A percentile compares a stretch with the other conserved stretches of the same genome.
Conservation (phyloP, 371 early-diverging fungal genomes). For the Cladochytrium tenue region DNA sequence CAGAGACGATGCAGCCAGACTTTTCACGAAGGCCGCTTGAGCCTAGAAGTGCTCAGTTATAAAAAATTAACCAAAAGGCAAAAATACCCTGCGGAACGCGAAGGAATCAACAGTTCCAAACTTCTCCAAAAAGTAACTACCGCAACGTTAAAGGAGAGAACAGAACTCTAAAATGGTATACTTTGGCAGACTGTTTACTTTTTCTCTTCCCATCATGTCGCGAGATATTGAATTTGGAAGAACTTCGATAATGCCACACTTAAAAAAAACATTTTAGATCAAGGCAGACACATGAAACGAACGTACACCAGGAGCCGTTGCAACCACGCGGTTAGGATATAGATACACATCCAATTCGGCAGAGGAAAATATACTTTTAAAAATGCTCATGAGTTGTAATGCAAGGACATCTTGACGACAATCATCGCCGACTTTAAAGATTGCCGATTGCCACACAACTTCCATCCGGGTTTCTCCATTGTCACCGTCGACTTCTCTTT, state of each 20-base stretch:
- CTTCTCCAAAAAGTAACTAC: constrained; percentile 84
- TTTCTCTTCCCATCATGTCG: constrained; percentile 97
- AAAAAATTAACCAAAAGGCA: background rate
- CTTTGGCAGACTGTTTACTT: constrained; percentile 94
- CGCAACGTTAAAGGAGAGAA: constrained; percentile 2
- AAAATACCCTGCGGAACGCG: constrained; percentile 70
- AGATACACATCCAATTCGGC: constrained; percentile 93
- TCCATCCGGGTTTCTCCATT: constrained; percentile 8
- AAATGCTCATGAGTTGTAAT: constrained; percentile 95
- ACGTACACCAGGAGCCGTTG: constrained; percentile 88
- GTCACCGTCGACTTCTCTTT: constrained; percentile 26
- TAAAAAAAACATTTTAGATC: background rate
- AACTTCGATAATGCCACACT: constrained; percentile 98
- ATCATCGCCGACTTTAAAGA: constrained; percentile 99
- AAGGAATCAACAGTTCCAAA: constrained; percentile 93
- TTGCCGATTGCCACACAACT: constrained; percentile 74
- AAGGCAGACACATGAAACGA: background rate
- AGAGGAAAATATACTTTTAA: constrained; percentile 93
- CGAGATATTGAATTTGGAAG: constrained; percentile 98
- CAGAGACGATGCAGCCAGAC: constrained; percentile 96
- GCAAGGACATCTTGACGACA: constrained; percentile 99
- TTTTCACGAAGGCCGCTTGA: constrained; percentile 92
- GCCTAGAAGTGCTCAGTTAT: constrained; percentile 51
- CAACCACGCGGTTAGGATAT: constrained; percentile 97
- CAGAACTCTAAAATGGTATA: constrained; percentile 25